These are phyloP conservation scores for Solanum sitiens DNA, from an alignment of 257 asterid species.

Conservation along the genomic window DNA sequence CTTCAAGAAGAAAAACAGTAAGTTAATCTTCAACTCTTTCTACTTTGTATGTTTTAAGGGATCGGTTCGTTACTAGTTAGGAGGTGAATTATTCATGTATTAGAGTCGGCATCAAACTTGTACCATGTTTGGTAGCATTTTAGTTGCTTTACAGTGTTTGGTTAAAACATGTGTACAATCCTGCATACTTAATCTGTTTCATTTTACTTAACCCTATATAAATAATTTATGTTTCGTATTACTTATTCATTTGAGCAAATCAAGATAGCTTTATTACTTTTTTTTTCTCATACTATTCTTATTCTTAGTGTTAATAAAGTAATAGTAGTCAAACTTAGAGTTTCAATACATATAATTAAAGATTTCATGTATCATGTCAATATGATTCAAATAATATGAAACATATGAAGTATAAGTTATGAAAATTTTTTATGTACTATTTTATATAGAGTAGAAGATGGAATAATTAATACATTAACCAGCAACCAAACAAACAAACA, in stretches of 20 bases:
- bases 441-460: not conserved
- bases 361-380: not conserved
- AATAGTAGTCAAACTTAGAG: not conserved
- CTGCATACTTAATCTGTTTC: not conserved
- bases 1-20: slow-evolving; percentile 22
- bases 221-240: too few relatives aligned
- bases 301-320: too few relatives aligned
- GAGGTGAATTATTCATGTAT: not conserved
- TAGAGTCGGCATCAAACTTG: not conserved
- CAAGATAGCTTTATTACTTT: not conserved
- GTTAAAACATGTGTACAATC: not conserved
- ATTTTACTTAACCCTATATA: too few relatives aligned
- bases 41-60: not conserved
- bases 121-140: not conserved
- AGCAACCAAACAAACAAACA: not conserved
- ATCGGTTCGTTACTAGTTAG: not conserved
- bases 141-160: not conserved
- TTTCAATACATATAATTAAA: too few relatives aligned
- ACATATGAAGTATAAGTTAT: not conserved
- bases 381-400: too few relatives aligned
- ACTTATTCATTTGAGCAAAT: not conserved
- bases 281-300: too few relatives aligned
- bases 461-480: not conserved
- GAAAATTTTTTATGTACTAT: too few relatives aligned
- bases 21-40: not conserved